Conservation (phyloP, 78 protist species). For the Tieghemostelium lacteum region DNA sequence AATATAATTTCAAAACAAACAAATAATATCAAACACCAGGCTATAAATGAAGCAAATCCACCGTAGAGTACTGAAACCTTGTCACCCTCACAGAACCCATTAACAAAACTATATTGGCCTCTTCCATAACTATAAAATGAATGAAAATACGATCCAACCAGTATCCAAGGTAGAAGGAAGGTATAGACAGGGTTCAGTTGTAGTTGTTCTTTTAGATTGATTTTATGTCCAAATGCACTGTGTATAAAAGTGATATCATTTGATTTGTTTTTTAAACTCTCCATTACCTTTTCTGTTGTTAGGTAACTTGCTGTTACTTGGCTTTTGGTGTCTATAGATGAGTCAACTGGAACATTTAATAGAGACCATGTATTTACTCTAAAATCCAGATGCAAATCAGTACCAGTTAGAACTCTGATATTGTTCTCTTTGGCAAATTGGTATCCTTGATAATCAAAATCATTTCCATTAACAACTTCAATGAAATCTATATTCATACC, state of each 20-base stretch:
- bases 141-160: conserved; percentile 48
- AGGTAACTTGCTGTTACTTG: background rate
- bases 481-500: conserved; percentile 45
- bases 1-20: background rate
- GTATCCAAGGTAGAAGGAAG: conserved; percentile 21
- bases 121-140: conserved; percentile 3
- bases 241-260: conserved; percentile 4
- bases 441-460: conserved; percentile 21
- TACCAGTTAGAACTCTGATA: conserved; percentile 17
- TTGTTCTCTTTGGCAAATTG: conserved; percentile 1
- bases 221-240: conserved; percentile 1
- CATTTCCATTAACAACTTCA: conserved; percentile 27
- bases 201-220: background rate
- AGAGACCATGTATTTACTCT: conserved; percentile 21
- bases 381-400: conserved; percentile 28
- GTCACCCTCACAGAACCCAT: conserved; percentile 37
- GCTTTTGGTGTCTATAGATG: background rate
- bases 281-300: background rate
- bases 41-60: conserved; percentile 4
- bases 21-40: conserved; percentile 30
- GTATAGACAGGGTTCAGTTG: conserved; percentile 12
- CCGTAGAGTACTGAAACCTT: background rate
- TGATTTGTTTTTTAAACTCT: background rate
- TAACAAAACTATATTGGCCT: conserved; percentile 59
- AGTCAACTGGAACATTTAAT: conserved; percentile 3